Evolutionary conservation across 2,329 filamentous ascomycete species (phyloP), one percentile per base, ranked within the genome.

Genomic region (Ascochyta fabae): DNA sequence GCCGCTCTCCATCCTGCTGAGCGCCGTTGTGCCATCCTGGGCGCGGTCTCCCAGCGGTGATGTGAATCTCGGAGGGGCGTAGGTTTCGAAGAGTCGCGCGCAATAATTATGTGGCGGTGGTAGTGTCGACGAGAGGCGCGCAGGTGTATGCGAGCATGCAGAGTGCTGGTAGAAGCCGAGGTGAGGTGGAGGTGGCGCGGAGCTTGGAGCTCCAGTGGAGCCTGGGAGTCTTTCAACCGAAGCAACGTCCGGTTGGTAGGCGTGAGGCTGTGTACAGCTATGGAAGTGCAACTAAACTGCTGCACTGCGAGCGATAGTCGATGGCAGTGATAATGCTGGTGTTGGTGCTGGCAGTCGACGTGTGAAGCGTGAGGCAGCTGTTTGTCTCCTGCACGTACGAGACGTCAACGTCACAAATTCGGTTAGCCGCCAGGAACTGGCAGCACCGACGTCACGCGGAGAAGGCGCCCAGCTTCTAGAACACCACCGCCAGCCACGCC

Each of bases 1-100:
- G 61, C 58, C 22, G 59, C 56, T 48, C 62, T 58, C 68, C 66
- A 68, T 60, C 61, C 62, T 47, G 61, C 48, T 24, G 62, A 61
- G 59, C 59, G 60, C 47, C 45, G 62, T 58, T 62, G 69, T 59
- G 59, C 61, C 63, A 66, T 70, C 9, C 16, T 58, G 40, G 7
- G 26, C 3, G 3, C 12, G 15, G 15, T 27, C 5, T 27, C 40
- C 27, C 41, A 22, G 23, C 2, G 31, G 5, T 2, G 19, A 31
- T 9, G 6, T 9, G 8, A 6, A 3, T 35, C 10, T 6, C 33
- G 22, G 26, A 24, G n/a, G 2, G 34, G 7, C 16, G 15, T 10
- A 6, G 13, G 13, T 4, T 2, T 26, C 6, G 16, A 35, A 10
- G 23, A 10, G 31, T 15, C n/a, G 39, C 15, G 34, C 19, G 41